phyloP scores from a whole-genome alignment of 805 yeast genomes.

The Torulaspora gathmanii region DNA sequence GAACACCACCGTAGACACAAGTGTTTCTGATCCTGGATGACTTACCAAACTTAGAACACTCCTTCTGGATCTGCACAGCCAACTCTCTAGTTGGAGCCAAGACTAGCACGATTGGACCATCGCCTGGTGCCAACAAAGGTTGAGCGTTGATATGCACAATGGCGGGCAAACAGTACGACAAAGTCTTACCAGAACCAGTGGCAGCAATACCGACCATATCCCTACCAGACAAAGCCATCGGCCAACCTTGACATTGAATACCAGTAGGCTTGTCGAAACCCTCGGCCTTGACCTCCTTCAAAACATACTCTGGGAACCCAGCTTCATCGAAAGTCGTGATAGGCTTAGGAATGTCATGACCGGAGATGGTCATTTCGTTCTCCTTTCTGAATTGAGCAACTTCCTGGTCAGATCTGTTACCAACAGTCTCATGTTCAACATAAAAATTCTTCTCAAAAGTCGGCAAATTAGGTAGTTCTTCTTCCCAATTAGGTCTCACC shows the following conservation, averaged over 20 bases:
- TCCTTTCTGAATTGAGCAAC: conserved; percentile 70
- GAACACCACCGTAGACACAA: conserved; percentile 99
- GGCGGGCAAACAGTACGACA: conserved; percentile 93
- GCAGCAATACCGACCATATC: conserved; percentile 99
- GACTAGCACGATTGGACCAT: conserved; percentile 94
- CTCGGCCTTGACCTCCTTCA: conserved; percentile 80
- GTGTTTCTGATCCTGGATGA: conserved; percentile 93
- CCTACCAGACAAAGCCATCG: conserved; percentile 98
- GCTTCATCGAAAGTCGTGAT: conserved; percentile 91
- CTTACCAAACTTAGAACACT: conserved; percentile 90
- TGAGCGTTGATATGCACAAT: conserved; percentile 98
- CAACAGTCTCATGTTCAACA: conserved; percentile 74
- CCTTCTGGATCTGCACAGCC: conserved; percentile 95
- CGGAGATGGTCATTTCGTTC: conserved; percentile 80
- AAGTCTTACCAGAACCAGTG: conserved; percentile 98
- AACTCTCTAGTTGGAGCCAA: conserved; percentile 98
- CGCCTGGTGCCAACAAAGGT: conserved; percentile 87
- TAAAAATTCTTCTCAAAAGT: conserved; percentile 94
- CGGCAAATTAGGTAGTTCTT: conserved; percentile 57
- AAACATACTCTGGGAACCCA: conserved; percentile 93
- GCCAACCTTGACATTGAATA: conserved; percentile 99
- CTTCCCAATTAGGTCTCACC: conserved; percentile 73
- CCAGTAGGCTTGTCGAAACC: conserved; percentile 95
- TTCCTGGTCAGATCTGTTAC: conserved; percentile 69
- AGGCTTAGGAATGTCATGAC: conserved; percentile 89